phyloP scores from a whole-genome alignment of 129 eudicot genomes.

The Artemisia tridentata region DNA sequence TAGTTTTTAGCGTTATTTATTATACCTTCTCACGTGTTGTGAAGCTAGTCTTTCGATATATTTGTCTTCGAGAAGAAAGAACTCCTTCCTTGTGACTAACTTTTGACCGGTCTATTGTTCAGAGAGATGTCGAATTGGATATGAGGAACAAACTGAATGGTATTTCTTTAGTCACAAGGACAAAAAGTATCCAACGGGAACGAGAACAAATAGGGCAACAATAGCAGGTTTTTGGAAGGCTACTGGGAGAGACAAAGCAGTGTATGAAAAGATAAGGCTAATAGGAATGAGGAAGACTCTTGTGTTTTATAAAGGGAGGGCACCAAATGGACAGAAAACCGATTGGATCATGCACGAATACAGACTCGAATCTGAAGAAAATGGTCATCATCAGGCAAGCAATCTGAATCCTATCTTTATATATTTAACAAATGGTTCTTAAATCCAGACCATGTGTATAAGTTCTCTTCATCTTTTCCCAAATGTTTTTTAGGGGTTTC shows the following conservation, averaged over 20 bases:
- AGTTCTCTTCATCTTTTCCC: constrained; percentile 11
- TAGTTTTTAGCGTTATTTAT: too few species aligned
- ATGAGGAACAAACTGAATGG: constrained; percentile 88
- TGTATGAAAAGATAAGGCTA: constrained; percentile 64
- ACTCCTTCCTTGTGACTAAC: background rate
- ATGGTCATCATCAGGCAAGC: constrained; percentile 81
- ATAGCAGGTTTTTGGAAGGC: constrained; percentile 97
- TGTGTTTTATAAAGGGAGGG: constrained; percentile 90
- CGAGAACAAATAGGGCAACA: constrained; percentile 90
- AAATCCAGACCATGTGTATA: background rate
- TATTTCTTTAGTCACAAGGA: constrained; percentile 93
- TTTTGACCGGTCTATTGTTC: constrained; percentile 15
- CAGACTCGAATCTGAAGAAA: constrained; percentile 82
- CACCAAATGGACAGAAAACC: constrained; percentile 88
- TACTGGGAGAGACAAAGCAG: constrained; percentile 91
- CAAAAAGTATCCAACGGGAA: constrained; percentile 86
- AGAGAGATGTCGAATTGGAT: constrained; percentile 83
- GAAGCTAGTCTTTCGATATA: background rate
- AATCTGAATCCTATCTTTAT: background rate
- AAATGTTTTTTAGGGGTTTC: background rate
- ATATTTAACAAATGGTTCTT: constrained; percentile 10
- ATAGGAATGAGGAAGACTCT: constrained; percentile 98
- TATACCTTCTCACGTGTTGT: background rate
- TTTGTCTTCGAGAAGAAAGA: too few species aligned
- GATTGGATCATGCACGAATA: constrained; percentile 99